Conservation (phyloP, 306 rosid genomes). For the Sphenostylis stenocarpa region DNA sequence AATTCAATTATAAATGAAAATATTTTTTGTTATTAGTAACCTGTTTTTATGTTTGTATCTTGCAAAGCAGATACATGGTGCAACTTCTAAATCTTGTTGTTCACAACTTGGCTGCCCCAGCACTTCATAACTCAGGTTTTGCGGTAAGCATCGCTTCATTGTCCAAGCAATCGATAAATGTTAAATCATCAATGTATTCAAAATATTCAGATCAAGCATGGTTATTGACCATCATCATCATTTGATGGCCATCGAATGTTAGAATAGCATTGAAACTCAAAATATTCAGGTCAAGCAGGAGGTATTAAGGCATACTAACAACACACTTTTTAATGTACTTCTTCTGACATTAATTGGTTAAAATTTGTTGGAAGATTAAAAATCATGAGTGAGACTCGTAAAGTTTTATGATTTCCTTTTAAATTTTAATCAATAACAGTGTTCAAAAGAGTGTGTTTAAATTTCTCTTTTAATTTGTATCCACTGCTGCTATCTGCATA, state of each 20-base stretch:
- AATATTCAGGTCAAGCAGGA: too few relatives aligned
- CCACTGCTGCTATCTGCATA: neutral
- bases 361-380: neutral
- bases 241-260: constrained; percentile 9
- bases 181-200: neutral
- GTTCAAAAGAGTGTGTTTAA: neutral
- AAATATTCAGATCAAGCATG: constrained; percentile 18
- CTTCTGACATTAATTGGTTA: neutral
- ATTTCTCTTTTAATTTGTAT: neutral
- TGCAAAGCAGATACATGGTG: constrained; percentile 83
- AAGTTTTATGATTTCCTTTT: neutral
- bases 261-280: neutral
- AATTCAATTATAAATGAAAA: constrained; percentile 10
- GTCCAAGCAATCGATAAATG: constrained; percentile 25
- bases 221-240: neutral
- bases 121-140: constrained; percentile 96
- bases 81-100: constrained; percentile 90
- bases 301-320: neutral
- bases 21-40: constrained; percentile 35
- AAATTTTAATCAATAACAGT: neutral
- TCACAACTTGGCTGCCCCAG: constrained; percentile 90
- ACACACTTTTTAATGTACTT: neutral
- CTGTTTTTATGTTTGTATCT: constrained; percentile 29
- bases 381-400: neutral
- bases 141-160: constrained; percentile 63